These are phyloP conservation scores for Spiraea crenata DNA, from an alignment of 331 rosid species.

Conservation along the genomic window DNA sequence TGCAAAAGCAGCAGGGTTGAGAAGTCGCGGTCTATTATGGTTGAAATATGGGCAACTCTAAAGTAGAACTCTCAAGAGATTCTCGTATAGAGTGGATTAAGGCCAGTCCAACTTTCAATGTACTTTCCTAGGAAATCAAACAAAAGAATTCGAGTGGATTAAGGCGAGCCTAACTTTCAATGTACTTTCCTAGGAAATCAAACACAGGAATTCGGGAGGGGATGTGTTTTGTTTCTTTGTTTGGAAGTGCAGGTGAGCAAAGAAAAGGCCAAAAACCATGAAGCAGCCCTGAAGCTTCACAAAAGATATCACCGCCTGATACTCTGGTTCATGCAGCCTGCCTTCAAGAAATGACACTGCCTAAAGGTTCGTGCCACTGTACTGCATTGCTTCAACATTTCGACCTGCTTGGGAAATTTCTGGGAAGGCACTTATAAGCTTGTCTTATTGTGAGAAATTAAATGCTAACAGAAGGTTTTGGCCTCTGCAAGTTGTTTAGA, in stretches of 20 bases:
- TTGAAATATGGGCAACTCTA: too few species aligned
- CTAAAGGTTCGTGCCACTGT: neutral
- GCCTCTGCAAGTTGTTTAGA: neutral
- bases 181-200: too few species aligned
- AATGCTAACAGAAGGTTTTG: neutral
- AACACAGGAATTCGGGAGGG: neutral
- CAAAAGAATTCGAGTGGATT: neutral
- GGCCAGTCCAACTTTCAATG: too few species aligned
- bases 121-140: too few species aligned
- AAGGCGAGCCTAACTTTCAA: too few species aligned
- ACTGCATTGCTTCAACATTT: neutral
- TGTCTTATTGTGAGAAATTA: conserved; percentile 1
- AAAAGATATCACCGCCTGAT: neutral
- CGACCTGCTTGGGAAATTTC: conserved; percentile 47
- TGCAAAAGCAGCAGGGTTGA: too few species aligned
- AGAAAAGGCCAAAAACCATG: conserved; percentile 15
- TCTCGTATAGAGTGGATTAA: too few species aligned
- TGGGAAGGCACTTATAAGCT: conserved; percentile 15
- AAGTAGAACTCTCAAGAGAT: too few species aligned
- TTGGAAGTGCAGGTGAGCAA: neutral
- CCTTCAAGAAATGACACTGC: neutral
- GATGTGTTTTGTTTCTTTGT: neutral
- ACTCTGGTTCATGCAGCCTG: neutral
- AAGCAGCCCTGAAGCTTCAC: conserved; percentile 58
- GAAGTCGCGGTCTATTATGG: too few species aligned